Percentiles rank a stretch among this genome's conserved stretches.
Conservation (phyloP, 306 rosid genomes). For the Parietaria judaica region DNA sequence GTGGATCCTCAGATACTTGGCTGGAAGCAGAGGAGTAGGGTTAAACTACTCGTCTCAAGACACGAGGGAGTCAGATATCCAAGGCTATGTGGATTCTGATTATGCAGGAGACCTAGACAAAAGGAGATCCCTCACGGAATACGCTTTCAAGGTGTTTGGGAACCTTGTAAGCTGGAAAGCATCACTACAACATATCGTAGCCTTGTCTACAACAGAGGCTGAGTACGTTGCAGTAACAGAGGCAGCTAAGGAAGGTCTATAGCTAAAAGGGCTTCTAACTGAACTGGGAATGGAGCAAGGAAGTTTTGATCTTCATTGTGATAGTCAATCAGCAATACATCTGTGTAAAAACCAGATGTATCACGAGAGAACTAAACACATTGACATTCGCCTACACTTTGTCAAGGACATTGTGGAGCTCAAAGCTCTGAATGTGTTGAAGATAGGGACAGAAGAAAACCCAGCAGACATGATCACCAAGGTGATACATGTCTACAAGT, state of each 20-base stretch:
- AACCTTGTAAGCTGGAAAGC: background rate
- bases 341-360: no score
- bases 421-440: no score
- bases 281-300: background rate
- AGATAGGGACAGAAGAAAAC: no score
- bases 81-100: background rate
- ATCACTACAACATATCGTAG: background rate
- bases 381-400: no score
- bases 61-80: background rate
- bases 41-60: background rate
- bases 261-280: background rate
- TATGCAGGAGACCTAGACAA: background rate
- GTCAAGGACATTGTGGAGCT: no score
- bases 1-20: background rate
- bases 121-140: background rate
- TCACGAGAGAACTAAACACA: no score
- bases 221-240: background rate
- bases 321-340: no score
- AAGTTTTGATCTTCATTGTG: no score
- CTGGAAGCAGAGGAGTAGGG: background rate
- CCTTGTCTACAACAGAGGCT: background rate
- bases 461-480: no score
- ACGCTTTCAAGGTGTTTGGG: background rate
- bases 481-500: no score
- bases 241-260: background rate